Percentiles rank a stretch among this genome's conserved stretches.
These are phyloP conservation scores for Kwoniella heveanensis DNA, from an alignment of 768 basidiomycete species.

Conservation along the genomic window DNA sequence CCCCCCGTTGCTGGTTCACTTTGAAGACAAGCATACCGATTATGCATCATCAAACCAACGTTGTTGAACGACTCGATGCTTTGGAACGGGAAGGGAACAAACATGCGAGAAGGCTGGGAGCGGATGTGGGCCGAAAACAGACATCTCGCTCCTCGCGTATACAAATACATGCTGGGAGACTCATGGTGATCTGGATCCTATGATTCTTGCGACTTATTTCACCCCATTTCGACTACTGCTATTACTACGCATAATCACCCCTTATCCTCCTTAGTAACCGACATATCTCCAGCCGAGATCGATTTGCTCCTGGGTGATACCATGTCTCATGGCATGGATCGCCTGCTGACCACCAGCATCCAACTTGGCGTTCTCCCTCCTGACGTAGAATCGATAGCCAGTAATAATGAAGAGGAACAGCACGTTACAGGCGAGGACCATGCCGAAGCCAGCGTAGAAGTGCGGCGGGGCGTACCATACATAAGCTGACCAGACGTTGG, in stretches of 20 bases:
- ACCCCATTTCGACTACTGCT: too few species aligned
- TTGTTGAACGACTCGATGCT: too few species aligned
- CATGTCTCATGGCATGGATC: constrained; percentile 27
- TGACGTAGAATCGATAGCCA: constrained; percentile 44
- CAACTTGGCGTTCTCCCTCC: constrained; percentile 41
- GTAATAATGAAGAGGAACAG: constrained; percentile 38
- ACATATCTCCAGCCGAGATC: constrained; percentile 42
- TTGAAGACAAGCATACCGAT: too few species aligned
- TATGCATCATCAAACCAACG: too few species aligned
- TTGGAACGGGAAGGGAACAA: too few species aligned
- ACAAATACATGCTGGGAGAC: too few species aligned
- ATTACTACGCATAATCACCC: background rate
- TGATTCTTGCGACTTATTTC: too few species aligned
- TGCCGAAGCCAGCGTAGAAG: constrained; percentile 43
- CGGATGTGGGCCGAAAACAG: too few species aligned
- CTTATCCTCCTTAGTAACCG: constrained; percentile 6
- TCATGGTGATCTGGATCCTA: too few species aligned
- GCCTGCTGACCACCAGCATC: constrained; percentile 33
- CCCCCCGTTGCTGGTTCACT: too few species aligned
- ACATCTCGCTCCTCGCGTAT: too few species aligned
- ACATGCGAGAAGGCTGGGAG: too few species aligned
- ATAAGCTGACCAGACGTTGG: constrained; percentile 38
- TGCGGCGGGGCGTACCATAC: constrained; percentile 35
- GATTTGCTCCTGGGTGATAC: constrained; percentile 41
- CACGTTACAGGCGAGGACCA: constrained; percentile 31